phyloP scores from a whole-genome alignment of 164 flowering plant species.

The Kingdonia uniflora region DNA sequence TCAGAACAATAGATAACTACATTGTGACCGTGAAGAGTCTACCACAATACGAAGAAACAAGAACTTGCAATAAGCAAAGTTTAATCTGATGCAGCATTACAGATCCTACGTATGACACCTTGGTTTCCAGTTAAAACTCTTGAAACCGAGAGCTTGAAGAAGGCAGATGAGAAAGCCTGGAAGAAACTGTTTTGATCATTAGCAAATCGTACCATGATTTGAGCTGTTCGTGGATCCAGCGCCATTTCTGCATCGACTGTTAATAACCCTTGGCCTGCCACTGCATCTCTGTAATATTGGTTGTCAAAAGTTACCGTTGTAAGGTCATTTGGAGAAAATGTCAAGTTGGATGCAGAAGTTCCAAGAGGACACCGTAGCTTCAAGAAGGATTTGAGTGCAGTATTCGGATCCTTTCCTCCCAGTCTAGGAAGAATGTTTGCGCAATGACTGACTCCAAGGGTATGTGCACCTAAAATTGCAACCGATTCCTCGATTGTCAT shows the following conservation, averaged over 20 bases:
- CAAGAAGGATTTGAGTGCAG: constrained; percentile 4
- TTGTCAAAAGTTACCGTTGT: constrained; percentile 33
- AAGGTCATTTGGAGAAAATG: constrained; percentile 34
- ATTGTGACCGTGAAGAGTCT: too few species aligned
- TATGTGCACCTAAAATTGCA: constrained; percentile 58
- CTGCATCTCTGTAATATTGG: constrained; percentile 24
- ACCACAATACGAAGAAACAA: too few species aligned
- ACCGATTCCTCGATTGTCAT: constrained; percentile 44
- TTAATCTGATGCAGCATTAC: constrained; percentile 13
- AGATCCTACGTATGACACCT: constrained; percentile 32
- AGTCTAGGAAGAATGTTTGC: constrained; percentile 17
- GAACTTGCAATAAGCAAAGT: too few species aligned
- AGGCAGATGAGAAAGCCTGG: constrained; percentile 37
- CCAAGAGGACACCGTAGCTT: constrained; percentile 20
- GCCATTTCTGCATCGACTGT: constrained; percentile 34
- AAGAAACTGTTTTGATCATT: constrained; percentile 24
- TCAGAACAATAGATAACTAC: too few species aligned
- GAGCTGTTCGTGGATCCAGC: constrained; percentile 29
- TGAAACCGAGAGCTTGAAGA: constrained; percentile 31
- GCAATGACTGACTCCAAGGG: constrained; percentile 46
- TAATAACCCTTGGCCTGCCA: constrained; percentile 31
- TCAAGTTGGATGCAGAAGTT: constrained; percentile 13
- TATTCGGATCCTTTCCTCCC: neutral
- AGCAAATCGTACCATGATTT: constrained; percentile 22
- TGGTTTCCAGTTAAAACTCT: constrained; percentile 35